Conservation (phyloP, 129 eudicot species). For the Centrapalus pauciflorus region DNA sequence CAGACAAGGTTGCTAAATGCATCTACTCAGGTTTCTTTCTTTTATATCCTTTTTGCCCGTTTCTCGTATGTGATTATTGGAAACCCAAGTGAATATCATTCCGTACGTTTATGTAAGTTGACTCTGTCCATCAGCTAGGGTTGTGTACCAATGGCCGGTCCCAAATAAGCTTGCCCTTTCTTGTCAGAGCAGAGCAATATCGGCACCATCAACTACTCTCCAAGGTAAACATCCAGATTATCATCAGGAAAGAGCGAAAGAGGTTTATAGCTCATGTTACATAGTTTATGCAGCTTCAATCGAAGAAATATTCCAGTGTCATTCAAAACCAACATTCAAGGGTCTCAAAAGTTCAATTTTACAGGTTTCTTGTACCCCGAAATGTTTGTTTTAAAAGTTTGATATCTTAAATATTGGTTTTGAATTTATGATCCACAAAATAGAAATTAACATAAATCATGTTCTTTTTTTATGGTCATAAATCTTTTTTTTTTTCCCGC, state of each 20-base stretch:
- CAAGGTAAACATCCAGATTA: constrained; percentile 30
- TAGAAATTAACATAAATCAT: too few species aligned
- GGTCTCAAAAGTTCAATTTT: too few species aligned
- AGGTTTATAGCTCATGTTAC: constrained; percentile 6
- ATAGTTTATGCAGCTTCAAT: constrained; percentile 1
- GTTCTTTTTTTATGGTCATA: too few species aligned
- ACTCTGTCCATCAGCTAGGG: constrained; percentile 52
- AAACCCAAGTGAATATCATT: neutral
- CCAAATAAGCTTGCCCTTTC: constrained; percentile 32
- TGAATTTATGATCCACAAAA: too few species aligned
- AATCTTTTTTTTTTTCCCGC: too few species aligned
- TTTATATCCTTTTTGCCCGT: constrained; percentile 5
- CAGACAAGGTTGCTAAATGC: too few species aligned
- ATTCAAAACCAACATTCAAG: too few species aligned
- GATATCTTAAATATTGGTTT: too few species aligned
- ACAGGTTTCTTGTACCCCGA: too few species aligned
- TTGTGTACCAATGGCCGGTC: constrained; percentile 36
- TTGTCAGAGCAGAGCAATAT: constrained; percentile 57
- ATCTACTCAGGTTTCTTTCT: constrained; percentile 43
- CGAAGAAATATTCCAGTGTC: neutral
- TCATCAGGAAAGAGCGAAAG: neutral
- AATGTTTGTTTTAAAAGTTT: too few species aligned
- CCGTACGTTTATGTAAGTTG: constrained; percentile 11
- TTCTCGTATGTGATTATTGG: neutral
- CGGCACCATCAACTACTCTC: constrained; percentile 41